Evolutionary conservation across 805 yeast genomes (phyloP), one percentile per base, ranked within the genome.

Genomic region (Yamadazyma akitaensis): DNA sequence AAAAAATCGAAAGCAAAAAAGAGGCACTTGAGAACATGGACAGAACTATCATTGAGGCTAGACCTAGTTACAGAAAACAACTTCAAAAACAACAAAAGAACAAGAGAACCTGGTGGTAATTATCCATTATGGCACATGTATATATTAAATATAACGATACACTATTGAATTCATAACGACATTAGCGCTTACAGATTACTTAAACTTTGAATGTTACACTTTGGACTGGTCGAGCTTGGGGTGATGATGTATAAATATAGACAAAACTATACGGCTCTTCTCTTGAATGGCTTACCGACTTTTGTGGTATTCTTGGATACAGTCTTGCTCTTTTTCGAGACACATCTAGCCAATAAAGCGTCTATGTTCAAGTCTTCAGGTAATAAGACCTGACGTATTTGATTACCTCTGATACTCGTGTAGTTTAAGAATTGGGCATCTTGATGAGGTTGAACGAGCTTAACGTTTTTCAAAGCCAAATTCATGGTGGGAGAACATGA

Each of bases 401-500:
- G 92, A 65, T 84, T 91, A 2, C 98, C 98, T 58, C 98, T 77
- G 28, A 92, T 78, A 57, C 86, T 89, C 58, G 91, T 84, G 63
- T 78, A 86, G 56, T 88, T 95, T 54, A 90, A 68, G 11, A 77
- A 65, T 34, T 81, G 76, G 0, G 95, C 85, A 45, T 81, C 87
- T 46, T 87, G 81, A 60, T 82, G 77, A 46, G 77, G 80, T 37
- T 86, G 76, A 2, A 91, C 82, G 77, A 92, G 81, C 55, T 84
- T 86, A 40, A 88, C 92, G 53, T 85, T 86, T 56, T 85, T 82
- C 51, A 91, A 65, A 4, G 88, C 81, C 38, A 91, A 82, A 65
- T 91, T 91, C 98, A 91, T 91, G 51, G 86, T 79, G 24, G 97
- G 96, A 2, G 96, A 76, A 35, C 94, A 96, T 6, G 90, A 80